phyloP scores from a whole-genome alignment of 2,329 filamentous ascomycete genomes.

The Ilyonectria sp. region DNA sequence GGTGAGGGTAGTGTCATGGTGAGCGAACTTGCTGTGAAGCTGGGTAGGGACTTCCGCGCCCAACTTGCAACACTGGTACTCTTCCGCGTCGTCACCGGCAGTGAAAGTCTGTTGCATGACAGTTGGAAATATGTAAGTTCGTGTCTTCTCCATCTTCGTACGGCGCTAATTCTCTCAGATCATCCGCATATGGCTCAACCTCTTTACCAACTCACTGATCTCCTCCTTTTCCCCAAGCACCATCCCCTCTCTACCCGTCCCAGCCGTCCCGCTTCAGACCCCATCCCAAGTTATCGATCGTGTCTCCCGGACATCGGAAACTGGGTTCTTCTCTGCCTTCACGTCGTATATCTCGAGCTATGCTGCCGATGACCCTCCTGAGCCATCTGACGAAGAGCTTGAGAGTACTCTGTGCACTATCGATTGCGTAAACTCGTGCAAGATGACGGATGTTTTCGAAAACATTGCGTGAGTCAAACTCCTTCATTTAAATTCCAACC shows the following conservation, averaged over 20 bases:
- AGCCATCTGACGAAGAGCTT: conserved; percentile 96
- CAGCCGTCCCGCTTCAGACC: conserved; percentile 88
- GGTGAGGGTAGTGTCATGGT: conserved; percentile 97
- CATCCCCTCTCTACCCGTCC: conserved; percentile 77
- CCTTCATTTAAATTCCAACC: neutral
- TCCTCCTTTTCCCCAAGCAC: conserved; percentile 80
- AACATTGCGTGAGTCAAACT: conserved; percentile 79
- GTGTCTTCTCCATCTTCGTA: neutral
- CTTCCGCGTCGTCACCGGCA: conserved; percentile 91
- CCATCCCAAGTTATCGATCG: conserved; percentile 95
- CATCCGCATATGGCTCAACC: conserved; percentile 91
- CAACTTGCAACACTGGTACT: conserved; percentile 96
- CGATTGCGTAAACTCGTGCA: conserved; percentile 93
- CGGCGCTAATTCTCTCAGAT: conserved; percentile 67
- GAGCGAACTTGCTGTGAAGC: conserved; percentile 95
- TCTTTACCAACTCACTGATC: conserved; percentile 95
- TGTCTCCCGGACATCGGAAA: conserved; percentile 82
- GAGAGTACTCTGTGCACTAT: conserved; percentile 96
- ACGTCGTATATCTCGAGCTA: conserved; percentile 99
- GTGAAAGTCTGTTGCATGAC: conserved; percentile 81
- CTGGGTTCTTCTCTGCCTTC: conserved; percentile 92
- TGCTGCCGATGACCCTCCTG: conserved; percentile 95
- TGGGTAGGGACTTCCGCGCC: conserved; percentile 93
- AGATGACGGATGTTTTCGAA: conserved; percentile 84
- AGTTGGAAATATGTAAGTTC: conserved; percentile 85